Base-by-base conservation (phyloP, 2,329 filamentous ascomycete species). In the Cladorrhinum sp. region DNA sequence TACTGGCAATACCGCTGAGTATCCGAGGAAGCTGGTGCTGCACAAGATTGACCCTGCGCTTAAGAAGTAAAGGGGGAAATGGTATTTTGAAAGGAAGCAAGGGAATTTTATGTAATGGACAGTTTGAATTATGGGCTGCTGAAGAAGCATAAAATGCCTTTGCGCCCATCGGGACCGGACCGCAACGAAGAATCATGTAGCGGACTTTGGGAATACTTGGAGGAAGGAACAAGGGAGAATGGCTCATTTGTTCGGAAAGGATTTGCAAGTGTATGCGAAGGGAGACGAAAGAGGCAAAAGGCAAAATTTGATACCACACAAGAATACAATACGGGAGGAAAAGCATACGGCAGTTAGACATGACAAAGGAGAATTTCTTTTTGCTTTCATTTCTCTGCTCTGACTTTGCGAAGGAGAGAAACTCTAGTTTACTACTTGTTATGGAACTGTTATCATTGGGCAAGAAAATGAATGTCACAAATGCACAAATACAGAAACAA, bases 11-110 rank as follows among this genome's bases (percentile, higher is more conserved):
- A 62, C 56, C 20, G 59, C 65, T 1, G n/a, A 63, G 18, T 65
- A 67, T 7, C 60, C 68, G 52, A 72, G 58, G 3, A 66, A 62
- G 66, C 61, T 75, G 54, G 65, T 70, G 64, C 48, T 76, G 49
- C 71, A 71, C 51, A 33, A 62, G 4, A 68, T 74, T 6, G 18
- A n/a, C 16, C 55, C 60, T 3, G 65, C 66, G 7, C 69, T 72
- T 21, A 56, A 60, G 24, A 59, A 39, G 18, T 55, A 14, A 23
- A 39, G 9, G 52, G 52, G n/a, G 18, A 21, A 21, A 28, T 20
- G 7, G 26, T 5, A 42, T 16, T 55, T 24, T 39, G 16, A 12
- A 46, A 20, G n/a, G 42, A 21, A 6, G 49, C 8, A 21, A 28
- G n/a, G n/a, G n/a, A 12, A 18, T 9, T 54, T 54, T 36, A 26